Evolutionary conservation across 2,329 filamentous ascomycete genomes (phyloP).

Genomic region (Pseudogymnoascus sp.): DNA sequence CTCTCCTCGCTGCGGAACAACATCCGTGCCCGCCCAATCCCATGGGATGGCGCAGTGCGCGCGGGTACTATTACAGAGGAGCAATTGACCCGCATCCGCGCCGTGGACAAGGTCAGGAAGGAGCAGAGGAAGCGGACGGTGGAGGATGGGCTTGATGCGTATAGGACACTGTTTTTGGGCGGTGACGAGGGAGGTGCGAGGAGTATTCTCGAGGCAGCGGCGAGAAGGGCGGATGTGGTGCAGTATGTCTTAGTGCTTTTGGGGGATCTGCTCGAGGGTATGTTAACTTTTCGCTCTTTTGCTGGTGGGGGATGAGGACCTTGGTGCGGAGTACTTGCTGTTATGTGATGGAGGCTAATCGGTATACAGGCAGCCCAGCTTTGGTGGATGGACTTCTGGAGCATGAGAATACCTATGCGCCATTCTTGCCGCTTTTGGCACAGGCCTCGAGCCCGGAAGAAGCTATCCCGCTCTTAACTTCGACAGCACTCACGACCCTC

Average conservation of each 20-base stretch:
- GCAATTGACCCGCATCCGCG: slow-evolving; percentile 91
- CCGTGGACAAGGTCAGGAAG: slow-evolving; percentile 91
- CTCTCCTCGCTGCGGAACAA: slow-evolving; percentile 88
- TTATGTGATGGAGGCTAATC: background rate
- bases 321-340: too few relatives aligned
- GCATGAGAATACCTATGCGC: slow-evolving; percentile 70
- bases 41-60: slow-evolving; percentile 93
- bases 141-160: slow-evolving; percentile 72
- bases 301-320: too few relatives aligned
- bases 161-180: slow-evolving; percentile 74
- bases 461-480: slow-evolving; percentile 81
- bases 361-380: slow-evolving; percentile 62
- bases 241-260: slow-evolving; percentile 92
- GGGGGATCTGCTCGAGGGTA: slow-evolving; percentile 81
- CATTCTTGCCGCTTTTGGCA: slow-evolving; percentile 75
- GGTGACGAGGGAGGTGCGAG: slow-evolving; percentile 57
- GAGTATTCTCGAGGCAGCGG: slow-evolving; percentile 75
- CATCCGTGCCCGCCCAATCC: slow-evolving; percentile 90
- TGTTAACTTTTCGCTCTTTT: slow-evolving; percentile 22
- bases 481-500: slow-evolving; percentile 76
- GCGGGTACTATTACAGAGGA: slow-evolving; percentile 89
- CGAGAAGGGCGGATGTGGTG: slow-evolving; percentile 81
- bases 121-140: slow-evolving; percentile 81
- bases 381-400: slow-evolving; percentile 72
- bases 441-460: slow-evolving; percentile 71